Conservation (phyloP, 495 filamentous ascomycete species). For the Chaetomidium leptoderma region DNA sequence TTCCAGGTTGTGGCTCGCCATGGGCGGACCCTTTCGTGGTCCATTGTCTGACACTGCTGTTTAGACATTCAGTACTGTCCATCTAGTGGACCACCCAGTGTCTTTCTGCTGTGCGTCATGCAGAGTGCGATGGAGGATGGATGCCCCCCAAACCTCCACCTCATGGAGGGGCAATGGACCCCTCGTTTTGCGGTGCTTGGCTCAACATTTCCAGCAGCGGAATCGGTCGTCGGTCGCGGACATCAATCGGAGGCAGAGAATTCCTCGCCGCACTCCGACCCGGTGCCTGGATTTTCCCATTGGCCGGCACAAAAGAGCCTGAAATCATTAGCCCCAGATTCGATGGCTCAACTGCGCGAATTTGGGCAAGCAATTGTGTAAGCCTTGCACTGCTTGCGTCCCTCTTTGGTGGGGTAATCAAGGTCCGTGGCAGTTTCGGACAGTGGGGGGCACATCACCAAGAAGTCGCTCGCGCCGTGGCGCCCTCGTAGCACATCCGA, state of each 20-base stretch:
- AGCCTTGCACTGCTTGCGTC: conserved; percentile 8
- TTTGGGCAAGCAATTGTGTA: conserved; percentile 21
- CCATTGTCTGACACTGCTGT: too few species aligned
- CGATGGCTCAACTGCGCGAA: conserved; percentile 16
- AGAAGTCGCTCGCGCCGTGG: not conserved
- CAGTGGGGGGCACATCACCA: conserved; percentile 15
- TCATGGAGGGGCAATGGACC: conserved; percentile 17
- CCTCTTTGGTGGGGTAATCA: conserved; percentile 12
- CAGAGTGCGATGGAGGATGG: too few species aligned
- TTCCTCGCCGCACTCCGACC: not conserved
- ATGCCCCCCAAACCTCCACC: conserved; percentile 8
- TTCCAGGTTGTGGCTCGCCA: too few species aligned
- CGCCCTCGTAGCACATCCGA: not conserved
- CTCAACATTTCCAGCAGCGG: conserved; percentile 15
- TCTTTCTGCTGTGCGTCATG: not conserved
- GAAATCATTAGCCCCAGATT: conserved; percentile 17
- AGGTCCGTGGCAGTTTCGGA: conserved; percentile 7
- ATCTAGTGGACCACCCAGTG: not conserved
- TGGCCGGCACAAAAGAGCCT: conserved; percentile 20
- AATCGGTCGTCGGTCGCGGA: conserved; percentile 1
- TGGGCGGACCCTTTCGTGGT: too few species aligned
- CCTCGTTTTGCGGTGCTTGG: conserved; percentile 11
- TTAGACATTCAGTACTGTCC: not conserved
- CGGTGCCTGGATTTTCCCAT: conserved; percentile 5
- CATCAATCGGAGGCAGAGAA: conserved; percentile 21